phyloP scores from a whole-genome alignment of 2,329 filamentous ascomycete genomes.

The Fusarium proliferatum region DNA sequence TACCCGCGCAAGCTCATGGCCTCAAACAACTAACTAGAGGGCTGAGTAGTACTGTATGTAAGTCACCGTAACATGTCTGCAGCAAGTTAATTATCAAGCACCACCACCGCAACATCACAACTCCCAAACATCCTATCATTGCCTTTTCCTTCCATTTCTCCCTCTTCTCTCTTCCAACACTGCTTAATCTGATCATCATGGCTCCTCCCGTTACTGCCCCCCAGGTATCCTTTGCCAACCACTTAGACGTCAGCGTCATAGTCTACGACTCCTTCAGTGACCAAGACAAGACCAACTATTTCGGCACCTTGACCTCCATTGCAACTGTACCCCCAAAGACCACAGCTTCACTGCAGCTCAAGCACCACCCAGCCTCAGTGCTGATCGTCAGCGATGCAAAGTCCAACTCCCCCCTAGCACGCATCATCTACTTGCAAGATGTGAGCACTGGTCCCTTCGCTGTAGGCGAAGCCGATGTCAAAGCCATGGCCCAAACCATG shows the following conservation, averaged over 20 bases:
- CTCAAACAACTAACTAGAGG: not conserved
- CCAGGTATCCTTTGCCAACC: not conserved
- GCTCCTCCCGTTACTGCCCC: not conserved
- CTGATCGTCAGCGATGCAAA: not conserved
- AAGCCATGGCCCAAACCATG: not conserved
- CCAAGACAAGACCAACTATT: conserved; percentile 4
- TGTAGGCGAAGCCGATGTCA: not conserved
- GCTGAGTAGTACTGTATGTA: not conserved
- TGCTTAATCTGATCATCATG: not conserved
- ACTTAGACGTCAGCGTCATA: not conserved
- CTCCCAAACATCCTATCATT: not conserved
- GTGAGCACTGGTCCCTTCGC: not conserved
- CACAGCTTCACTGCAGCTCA: not conserved
- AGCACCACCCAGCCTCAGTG: not conserved
- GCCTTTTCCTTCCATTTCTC: accelerated
- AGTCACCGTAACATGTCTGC: not conserved
- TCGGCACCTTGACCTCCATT: not conserved
- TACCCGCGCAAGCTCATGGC: not conserved
- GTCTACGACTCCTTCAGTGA: conserved; percentile 2
- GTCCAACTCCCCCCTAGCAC: not conserved
- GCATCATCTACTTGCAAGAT: not conserved
- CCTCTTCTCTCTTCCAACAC: not conserved
- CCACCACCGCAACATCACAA: accelerated
- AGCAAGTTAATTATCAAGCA: not conserved
- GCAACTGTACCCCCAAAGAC: not conserved